Evolutionary conservation across 2,329 filamentous ascomycete genomes (phyloP).

Genomic region (Trichocomaceae sp.): DNA sequence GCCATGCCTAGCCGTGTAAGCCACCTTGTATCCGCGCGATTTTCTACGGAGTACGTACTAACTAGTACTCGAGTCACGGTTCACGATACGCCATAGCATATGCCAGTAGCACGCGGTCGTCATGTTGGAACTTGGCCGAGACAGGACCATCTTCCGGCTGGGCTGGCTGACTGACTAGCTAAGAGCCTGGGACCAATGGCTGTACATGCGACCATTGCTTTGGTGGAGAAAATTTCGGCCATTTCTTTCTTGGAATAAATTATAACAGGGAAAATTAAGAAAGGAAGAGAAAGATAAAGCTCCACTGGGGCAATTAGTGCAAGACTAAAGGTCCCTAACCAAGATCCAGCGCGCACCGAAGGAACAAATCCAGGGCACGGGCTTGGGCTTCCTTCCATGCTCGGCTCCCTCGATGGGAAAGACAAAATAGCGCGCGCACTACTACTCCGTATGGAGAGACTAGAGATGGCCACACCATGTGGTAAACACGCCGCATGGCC

Average conservation of each 20-base stretch:
- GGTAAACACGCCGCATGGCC: slow-evolving; percentile 8
- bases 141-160: background rate
- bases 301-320: background rate
- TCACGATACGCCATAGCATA: no score
- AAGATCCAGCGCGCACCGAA: background rate
- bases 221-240: background rate
- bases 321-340: background rate
- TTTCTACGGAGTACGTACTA: no score
- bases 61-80: background rate
- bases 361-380: background rate
- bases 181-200: background rate
- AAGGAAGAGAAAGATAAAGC: slow-evolving; percentile 5
- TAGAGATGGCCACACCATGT: background rate
- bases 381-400: slow-evolving; percentile 1
- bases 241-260: background rate
- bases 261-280: background rate
- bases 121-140: background rate
- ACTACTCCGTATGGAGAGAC: no score
- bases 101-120: no score
- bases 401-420: background rate
- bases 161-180: background rate
- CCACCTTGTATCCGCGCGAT: background rate
- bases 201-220: background rate
- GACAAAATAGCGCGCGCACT: background rate
- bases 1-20: background rate